Base-by-base conservation (phyloP, 108 stramenopile species). In the Stephanodiscus minutulus region DNA sequence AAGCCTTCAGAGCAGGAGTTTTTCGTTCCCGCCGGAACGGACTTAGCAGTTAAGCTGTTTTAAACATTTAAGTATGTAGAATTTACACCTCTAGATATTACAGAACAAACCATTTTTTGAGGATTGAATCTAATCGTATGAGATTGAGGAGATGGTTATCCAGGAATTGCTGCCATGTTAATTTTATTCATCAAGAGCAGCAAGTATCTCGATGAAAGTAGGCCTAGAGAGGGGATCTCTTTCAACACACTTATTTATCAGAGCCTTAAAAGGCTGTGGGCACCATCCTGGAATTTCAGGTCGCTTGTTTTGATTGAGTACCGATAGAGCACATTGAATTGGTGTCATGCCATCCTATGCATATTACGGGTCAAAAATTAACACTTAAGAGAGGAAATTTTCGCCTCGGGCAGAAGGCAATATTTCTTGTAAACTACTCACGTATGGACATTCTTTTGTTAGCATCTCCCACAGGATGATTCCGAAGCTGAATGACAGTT, bases 241-340 rank as follows among this genome's bases (percentile, higher is more conserved):
- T 57, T 88, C 86, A n/a, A 87, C 77, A 64, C 92, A 93, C 29
- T 82, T 66, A 48, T 83, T 76, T 37, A 96, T 92, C 61, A 96
- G 61, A 6, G 87, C 85, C 27, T 87, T 66, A 17, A 96, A 70
- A 39, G 61, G 50, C 35, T 88, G 91, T 18, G 90, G 89, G 67
- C 94, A 96, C 94, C 94, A 96, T 21, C 76, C 77, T 58, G 94
- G 94, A 49, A 93, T 90, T 31, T 72, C 82, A 15, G 91, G 91
- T 18, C 92, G 82, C 29, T 82, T 76, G 60, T 91, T 88, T 27
- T 90, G 83, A 77, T 93, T 96, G 37, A 96, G 77, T 15, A 96
- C 94, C 21, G 88, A 86, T 35, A 96, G 73, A 18, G 94, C 94
- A 77, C 90, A 91, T 68, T 96, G 94, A 50, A 96, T 93, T 5